A percentile compares a stretch with the other conserved stretches of the same genome.
Conservation (phyloP, 1,284 basidiomycete genomes). For the Puccinia brachypodii region DNA sequence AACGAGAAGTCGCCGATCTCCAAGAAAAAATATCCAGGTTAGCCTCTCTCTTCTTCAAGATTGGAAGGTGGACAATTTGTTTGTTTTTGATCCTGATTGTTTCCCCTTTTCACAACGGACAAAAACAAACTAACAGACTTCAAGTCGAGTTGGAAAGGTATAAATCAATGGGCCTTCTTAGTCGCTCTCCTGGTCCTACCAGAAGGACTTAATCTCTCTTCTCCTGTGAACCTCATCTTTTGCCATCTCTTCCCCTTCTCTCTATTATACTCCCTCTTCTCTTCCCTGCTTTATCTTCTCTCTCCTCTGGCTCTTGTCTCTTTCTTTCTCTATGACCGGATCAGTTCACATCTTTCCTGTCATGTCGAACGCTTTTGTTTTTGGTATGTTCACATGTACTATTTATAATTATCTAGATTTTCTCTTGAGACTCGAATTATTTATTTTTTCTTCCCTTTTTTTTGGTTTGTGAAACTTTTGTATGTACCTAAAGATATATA, state of each 20-base stretch:
- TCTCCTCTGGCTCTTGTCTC: neutral
- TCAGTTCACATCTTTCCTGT: neutral
- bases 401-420: neutral
- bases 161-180: slow-evolving; percentile 41
- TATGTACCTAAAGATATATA: neutral
- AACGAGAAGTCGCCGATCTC: slow-evolving; percentile 70
- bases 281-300: neutral
- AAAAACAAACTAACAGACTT: slow-evolving; percentile 12
- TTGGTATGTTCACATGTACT: neutral
- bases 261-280: neutral
- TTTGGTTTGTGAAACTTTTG: neutral
- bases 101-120: neutral
- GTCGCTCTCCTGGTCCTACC: slow-evolving; percentile 42
- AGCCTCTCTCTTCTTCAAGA: neutral
- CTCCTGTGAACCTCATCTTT: neutral
- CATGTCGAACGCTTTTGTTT: neutral
- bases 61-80: neutral
- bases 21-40: slow-evolving; percentile 71
- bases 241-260: neutral
- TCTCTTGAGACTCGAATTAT: no score
- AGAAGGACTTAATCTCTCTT: slow-evolving; percentile 14
- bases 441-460: neutral
- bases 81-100: neutral
- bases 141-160: slow-evolving; percentile 48
- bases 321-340: neutral